phyloP scores from a whole-genome alignment of 306 rosid species.

The Geum urbanum region DNA sequence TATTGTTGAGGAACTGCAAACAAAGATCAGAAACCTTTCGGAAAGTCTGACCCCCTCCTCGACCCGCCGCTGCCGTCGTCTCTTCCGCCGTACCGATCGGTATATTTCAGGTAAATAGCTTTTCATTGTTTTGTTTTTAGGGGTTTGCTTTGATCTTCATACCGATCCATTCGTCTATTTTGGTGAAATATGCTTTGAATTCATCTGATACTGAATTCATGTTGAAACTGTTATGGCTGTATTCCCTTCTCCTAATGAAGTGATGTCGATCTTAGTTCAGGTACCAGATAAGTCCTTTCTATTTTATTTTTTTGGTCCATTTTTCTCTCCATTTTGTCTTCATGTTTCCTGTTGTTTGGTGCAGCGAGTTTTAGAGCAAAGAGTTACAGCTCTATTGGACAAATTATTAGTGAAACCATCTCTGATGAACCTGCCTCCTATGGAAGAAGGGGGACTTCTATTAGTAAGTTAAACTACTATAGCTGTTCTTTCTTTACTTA shows the following conservation, averaged over 20 bases:
- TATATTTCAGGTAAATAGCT: too few species aligned
- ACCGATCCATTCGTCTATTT: too few species aligned
- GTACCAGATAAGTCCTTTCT: constrained; percentile 35
- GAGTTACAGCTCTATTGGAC: constrained; percentile 85
- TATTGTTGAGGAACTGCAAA: too few species aligned
- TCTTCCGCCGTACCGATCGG: too few species aligned
- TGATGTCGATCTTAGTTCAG: constrained; percentile 99
- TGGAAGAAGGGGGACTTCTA: constrained; percentile 97
- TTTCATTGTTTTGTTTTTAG: too few species aligned
- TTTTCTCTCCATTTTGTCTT: constrained; percentile 4
- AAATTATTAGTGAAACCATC: constrained; percentile 86
- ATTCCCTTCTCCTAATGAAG: constrained; percentile 95
- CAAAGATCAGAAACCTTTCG: too few species aligned
- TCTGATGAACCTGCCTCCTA: constrained; percentile 77
- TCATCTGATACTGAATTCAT: too few species aligned
- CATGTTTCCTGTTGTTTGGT: constrained; percentile 24
- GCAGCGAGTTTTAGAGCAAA: constrained; percentile 96
- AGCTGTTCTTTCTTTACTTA: constrained; percentile 3
- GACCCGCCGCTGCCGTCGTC: too few species aligned
- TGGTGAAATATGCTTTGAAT: too few species aligned
- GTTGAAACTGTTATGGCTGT: constrained; percentile 62
- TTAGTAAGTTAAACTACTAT: constrained; percentile 54
- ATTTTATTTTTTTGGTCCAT: background rate
- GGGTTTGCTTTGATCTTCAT: too few species aligned
- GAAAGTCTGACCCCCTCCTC: too few species aligned